Conservation (phyloP, 2,329 filamentous ascomycete genomes). For the Ophiocordyceps sinensis region DNA sequence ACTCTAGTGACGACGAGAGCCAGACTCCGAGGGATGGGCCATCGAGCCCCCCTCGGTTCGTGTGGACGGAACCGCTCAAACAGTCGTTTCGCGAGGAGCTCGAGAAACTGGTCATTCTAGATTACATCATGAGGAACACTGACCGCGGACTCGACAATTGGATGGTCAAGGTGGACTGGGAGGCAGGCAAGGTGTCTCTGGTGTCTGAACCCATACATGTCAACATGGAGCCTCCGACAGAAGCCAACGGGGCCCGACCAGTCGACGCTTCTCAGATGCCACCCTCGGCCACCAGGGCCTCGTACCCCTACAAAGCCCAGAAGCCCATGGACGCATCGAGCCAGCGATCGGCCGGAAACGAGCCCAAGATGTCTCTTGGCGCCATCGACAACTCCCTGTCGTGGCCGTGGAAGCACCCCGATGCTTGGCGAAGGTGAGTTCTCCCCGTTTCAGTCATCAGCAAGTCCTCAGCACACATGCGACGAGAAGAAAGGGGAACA, state of each 20-base stretch:
- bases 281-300: conserved; percentile 24
- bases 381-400: conserved; percentile 97
- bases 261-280: conserved; percentile 35
- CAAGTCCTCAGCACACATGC: no score
- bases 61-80: conserved; percentile 80
- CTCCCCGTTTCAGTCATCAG: neutral
- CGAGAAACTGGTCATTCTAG: conserved; percentile 91
- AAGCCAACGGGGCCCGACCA: conserved; percentile 41
- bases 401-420: conserved; percentile 98
- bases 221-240: conserved; percentile 38
- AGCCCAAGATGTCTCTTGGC: conserved; percentile 59
- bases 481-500: no score
- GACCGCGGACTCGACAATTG: conserved; percentile 95
- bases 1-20: conserved; percentile 47
- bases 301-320: conserved; percentile 60
- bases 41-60: conserved; percentile 43
- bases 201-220: conserved; percentile 64
- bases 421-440: conserved; percentile 55
- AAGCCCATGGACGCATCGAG: conserved; percentile 72
- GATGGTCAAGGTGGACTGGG: conserved; percentile 96
- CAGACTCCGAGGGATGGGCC: conserved; percentile 30
- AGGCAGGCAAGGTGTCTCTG: conserved; percentile 69
- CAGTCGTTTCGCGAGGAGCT: conserved; percentile 89
- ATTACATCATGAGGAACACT: conserved; percentile 99
- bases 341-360: conserved; percentile 26